phyloP scores from a whole-genome alignment of 176 grass and related monocot genomes.

The Elymus sibiricus region DNA sequence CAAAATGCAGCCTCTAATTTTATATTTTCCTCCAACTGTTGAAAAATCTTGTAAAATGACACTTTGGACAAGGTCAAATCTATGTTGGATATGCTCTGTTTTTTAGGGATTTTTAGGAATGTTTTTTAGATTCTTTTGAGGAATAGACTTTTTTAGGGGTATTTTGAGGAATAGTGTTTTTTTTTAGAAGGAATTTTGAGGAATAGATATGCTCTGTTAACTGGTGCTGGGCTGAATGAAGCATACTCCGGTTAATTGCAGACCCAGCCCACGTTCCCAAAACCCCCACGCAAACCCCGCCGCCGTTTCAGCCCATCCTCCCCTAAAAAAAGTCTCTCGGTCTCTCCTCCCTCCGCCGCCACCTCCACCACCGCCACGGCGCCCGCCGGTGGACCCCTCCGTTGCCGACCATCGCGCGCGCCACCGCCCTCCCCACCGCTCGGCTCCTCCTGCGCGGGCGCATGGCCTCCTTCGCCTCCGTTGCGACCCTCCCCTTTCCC shows the following conservation, averaged over 20 bases:
- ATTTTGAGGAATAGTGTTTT: too few species aligned
- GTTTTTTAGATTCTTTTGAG: too few species aligned
- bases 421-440: slow-evolving; percentile 1
- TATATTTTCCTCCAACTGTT: neutral
- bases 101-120: neutral
- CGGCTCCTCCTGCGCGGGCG: slow-evolving; percentile 29
- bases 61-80: neutral
- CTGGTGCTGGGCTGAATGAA: neutral
- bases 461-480: slow-evolving; percentile 29
- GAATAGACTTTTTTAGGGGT: too few species aligned
- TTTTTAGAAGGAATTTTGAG: too few species aligned
- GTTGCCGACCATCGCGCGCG: slow-evolving; percentile 30
- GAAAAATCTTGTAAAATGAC: too few species aligned
- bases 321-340: neutral
- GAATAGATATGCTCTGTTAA: neutral
- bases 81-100: neutral
- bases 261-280: neutral
- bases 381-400: neutral
- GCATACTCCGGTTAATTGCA: neutral
- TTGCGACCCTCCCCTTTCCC: slow-evolving; percentile 6
- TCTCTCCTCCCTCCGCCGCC: neutral
- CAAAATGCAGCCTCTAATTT: neutral
- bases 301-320: neutral
- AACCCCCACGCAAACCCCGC: neutral
- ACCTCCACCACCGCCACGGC: slow-evolving; percentile 11